phyloP scores from a whole-genome alignment of 2,329 filamentous ascomycete species.

The Xylariaceae sp. region DNA sequence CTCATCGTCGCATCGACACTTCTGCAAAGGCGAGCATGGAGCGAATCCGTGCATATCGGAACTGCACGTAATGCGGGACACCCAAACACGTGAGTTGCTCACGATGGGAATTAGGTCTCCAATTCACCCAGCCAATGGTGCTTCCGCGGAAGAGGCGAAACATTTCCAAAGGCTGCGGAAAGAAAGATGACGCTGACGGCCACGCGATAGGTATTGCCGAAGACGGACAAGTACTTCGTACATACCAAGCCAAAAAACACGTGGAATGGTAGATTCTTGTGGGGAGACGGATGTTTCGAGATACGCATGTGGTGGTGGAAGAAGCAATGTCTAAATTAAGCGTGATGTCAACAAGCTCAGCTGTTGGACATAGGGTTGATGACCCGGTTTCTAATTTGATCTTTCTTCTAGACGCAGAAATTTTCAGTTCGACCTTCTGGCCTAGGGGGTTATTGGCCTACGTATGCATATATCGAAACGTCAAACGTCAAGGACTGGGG shows the following conservation, averaged over 20 bases:
- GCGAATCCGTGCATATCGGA: background rate
- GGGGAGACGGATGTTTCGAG: background rate
- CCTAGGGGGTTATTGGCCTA: background rate
- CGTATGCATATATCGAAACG: too few species aligned
- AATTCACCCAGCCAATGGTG: slow-evolving; percentile 8
- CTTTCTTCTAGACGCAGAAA: background rate
- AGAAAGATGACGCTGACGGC: background rate
- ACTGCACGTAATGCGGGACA: background rate
- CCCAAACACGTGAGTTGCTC: background rate
- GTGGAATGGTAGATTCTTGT: slow-evolving; percentile 16
- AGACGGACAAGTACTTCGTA: background rate
- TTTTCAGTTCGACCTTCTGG: background rate
- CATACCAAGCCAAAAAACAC: slow-evolving; percentile 11
- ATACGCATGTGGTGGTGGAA: background rate
- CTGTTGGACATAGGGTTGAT: background rate
- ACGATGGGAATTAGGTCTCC: background rate
- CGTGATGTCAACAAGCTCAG: background rate
- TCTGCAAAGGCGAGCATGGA: background rate
- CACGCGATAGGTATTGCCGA: background rate
- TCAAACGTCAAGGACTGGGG: slow-evolving; percentile 11
- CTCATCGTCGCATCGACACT: background rate
- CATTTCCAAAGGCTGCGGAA: slow-evolving; percentile 7
- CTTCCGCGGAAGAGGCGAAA: slow-evolving; percentile 13
- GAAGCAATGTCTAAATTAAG: background rate
- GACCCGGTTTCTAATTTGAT: background rate